Evolutionary conservation across 1,284 basidiomycete genomes (phyloP).

Genomic region (Trichosporon sp.): DNA sequence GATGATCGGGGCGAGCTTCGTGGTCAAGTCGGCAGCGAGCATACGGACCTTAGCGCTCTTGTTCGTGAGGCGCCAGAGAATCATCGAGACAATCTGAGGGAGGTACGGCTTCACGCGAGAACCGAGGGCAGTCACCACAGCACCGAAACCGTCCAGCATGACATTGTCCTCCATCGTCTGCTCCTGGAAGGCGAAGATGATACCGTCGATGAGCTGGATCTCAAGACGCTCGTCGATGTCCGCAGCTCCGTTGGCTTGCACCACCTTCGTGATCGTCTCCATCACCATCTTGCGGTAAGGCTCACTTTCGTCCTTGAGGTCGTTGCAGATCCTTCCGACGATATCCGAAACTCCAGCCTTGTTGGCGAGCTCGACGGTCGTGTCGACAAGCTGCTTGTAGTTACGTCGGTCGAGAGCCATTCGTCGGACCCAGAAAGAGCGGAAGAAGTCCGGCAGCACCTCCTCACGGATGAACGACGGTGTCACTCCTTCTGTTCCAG

Average conservation of each 20-base stretch:
- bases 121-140: conserved; percentile 92
- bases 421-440: conserved; percentile 93
- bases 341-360: conserved; percentile 96
- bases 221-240: conserved; percentile 96
- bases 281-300: conserved; percentile 99
- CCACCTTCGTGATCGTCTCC: conserved; percentile 98
- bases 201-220: conserved; percentile 90
- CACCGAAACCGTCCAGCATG: conserved; percentile 98
- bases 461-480: conserved; percentile 92
- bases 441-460: conserved; percentile 99
- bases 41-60: conserved; percentile 99
- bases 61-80: conserved; percentile 98
- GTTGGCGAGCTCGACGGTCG: conserved; percentile 94
- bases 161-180: conserved; percentile 98
- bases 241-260: conserved; percentile 84
- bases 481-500: conserved; percentile 93
- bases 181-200: conserved; percentile 99
- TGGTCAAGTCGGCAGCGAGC: conserved; percentile 95
- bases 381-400: conserved; percentile 96
- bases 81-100: conserved; percentile 98
- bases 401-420: conserved; percentile 97
- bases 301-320: conserved; percentile 93
- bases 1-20: conserved; percentile 91
- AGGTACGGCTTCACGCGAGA: conserved; percentile 98
- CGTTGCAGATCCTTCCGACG: conserved; percentile 89